Percentiles rank a stretch among this genome's conserved stretches.
phyloP scores from a whole-genome alignment of 371 early-diverging fungal genomes.

The Syncephalis plumigaleata region DNA sequence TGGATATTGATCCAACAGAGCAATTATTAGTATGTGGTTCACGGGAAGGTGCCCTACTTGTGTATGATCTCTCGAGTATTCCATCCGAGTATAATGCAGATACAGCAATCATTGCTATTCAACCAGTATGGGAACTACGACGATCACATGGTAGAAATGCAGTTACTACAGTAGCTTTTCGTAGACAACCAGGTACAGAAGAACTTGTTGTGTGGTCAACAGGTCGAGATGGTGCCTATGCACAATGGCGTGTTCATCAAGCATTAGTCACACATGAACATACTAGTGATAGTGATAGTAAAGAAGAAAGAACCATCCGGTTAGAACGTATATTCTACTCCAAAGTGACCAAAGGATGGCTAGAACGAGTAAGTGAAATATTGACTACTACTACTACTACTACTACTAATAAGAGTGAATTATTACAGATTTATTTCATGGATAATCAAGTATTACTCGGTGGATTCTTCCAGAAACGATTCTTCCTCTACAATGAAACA shows the following conservation, averaged over 20 bases:
- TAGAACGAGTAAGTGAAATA: slow-evolving; percentile 23
- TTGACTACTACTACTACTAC: too few species aligned
- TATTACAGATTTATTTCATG: slow-evolving; percentile 16
- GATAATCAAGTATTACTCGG: slow-evolving; percentile 34
- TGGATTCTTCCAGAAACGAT: slow-evolving; percentile 51
- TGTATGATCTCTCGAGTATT: slow-evolving; percentile 17
- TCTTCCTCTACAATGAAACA: slow-evolving; percentile 51
- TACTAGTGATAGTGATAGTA: slow-evolving; percentile 9
- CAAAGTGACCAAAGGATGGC: slow-evolving; percentile 52
- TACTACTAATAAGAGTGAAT: too few species aligned
- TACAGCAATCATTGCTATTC: not conserved
- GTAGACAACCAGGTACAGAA: slow-evolving; percentile 13
- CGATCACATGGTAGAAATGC: slow-evolving; percentile 28
- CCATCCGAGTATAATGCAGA: not conserved
- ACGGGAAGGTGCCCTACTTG: slow-evolving; percentile 31
- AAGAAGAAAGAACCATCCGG: slow-evolving; percentile 2
- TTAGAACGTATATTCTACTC: slow-evolving; percentile 36
- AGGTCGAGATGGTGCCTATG: slow-evolving; percentile 51
- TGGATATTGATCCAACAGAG: slow-evolving; percentile 19
- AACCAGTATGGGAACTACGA: slow-evolving; percentile 14
- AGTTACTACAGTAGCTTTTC: slow-evolving; percentile 24
- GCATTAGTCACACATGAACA: too few species aligned
- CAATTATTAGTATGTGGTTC: slow-evolving; percentile 36
- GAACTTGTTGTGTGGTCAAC: slow-evolving; percentile 34
- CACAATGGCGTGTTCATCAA: slow-evolving; percentile 31